phyloP scores from a whole-genome alignment of 139 green algal genomes.

The Chlamydomonas schloesseri region DNA sequence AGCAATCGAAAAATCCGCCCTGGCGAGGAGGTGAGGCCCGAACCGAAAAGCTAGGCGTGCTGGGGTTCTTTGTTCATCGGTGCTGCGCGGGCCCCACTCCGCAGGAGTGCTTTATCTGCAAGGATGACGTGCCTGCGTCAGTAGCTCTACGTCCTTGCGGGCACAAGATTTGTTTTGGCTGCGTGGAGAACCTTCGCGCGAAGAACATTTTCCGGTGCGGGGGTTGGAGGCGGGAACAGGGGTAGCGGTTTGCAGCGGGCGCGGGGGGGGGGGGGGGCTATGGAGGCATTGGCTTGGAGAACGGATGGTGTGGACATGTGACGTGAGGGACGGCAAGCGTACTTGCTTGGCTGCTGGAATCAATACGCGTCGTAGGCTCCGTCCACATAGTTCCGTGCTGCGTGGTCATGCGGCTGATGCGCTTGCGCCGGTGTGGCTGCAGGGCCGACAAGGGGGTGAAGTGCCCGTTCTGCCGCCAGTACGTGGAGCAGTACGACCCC shows the following conservation, averaged over 20 bases:
- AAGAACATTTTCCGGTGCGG: conserved; percentile 72
- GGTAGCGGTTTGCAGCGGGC: too few species aligned
- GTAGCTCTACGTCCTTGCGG: conserved; percentile 61
- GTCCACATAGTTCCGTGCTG: too few species aligned
- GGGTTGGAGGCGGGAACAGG: too few species aligned
- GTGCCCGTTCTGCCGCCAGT: conserved; percentile 69
- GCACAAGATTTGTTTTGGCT: conserved; percentile 66
- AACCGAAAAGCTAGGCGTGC: not conserved
- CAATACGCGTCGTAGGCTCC: too few species aligned
- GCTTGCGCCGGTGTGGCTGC: not conserved
- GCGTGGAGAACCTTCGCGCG: conserved; percentile 67
- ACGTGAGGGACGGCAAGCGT: too few species aligned
- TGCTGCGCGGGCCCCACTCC: not conserved
- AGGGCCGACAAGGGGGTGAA: conserved; percentile 68
- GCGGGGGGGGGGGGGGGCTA: too few species aligned
- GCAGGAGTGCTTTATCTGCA: conserved; percentile 64
- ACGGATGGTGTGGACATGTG: too few species aligned
- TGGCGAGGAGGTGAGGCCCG: conserved; percentile 21
- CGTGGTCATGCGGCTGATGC: too few species aligned
- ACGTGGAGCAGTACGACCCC: conserved; percentile 56
- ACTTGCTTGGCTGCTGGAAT: too few species aligned
- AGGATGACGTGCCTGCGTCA: conserved; percentile 59
- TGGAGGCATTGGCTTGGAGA: too few species aligned
- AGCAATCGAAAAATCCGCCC: conserved; percentile 5
- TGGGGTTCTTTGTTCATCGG: not conserved